These are phyloP conservation scores for Leonotis leonurus DNA, from an alignment of 257 asterid species.

Conservation along the genomic window DNA sequence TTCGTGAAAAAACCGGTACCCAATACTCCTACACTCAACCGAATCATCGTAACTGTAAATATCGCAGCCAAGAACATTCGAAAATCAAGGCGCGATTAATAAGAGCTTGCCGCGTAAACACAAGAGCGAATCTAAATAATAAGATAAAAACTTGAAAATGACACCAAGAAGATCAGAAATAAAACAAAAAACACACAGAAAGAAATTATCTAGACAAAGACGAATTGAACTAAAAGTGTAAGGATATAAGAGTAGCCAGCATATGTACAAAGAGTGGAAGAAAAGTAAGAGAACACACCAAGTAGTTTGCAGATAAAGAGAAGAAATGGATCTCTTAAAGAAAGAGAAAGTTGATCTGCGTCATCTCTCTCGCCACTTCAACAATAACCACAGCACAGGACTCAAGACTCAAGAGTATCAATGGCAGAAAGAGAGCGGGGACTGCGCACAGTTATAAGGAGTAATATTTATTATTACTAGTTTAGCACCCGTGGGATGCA, in stretches of 20 bases:
- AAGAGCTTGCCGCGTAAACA: background rate
- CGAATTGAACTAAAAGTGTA: background rate
- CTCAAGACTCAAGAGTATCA: too few species aligned
- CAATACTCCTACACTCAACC: background rate
- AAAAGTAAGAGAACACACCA: constrained; percentile 1
- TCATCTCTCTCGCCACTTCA: background rate
- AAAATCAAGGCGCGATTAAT: background rate
- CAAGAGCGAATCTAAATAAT: constrained; percentile 3
- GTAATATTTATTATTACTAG: too few species aligned
- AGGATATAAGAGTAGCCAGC: background rate
- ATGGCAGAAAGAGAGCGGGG: too few species aligned
- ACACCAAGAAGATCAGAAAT: background rate
- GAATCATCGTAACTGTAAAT: constrained; percentile 4
- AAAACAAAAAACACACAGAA: background rate
- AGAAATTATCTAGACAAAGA: background rate
- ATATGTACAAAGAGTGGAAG: background rate
- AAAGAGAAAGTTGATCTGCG: constrained; percentile 31
- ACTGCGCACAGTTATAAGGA: too few species aligned
- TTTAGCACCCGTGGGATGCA: too few species aligned
- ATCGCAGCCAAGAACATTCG: background rate
- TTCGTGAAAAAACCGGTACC: background rate
- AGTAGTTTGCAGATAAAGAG: background rate
- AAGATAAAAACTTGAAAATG: background rate
- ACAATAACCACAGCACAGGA: too few species aligned
- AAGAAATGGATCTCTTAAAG: constrained; percentile 12